Evolutionary conservation across 2,329 filamentous ascomycete genomes (phyloP), one percentile per base, ranked within the genome.

Genomic region (Nakataea oryzae): DNA sequence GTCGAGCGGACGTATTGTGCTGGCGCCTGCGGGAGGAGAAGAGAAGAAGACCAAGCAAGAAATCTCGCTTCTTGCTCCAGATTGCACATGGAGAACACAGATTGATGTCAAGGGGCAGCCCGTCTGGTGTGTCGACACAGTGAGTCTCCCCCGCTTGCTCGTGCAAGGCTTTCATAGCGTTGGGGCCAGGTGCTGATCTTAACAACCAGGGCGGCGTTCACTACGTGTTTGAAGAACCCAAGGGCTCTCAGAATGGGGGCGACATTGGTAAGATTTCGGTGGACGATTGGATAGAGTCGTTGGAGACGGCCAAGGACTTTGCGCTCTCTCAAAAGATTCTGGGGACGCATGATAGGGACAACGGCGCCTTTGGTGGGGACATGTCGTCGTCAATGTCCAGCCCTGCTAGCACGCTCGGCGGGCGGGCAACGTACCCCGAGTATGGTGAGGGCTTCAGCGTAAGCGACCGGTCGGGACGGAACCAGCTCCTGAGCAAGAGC

Each of bases 41-140:
- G 93, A 97, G 72, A 99, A 99, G 77, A 93, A 95, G 73, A 84
- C 91, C 27, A 99, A 99, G 73, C 84, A 91, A 69, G 95, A 99
- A 68, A 85, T 99, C 47, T 91, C 90, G n/a, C 80, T 99, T 29
- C 78, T 96, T 26, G 81, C 83, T 2, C 79, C 88, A 2, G 92
- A 91, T 61, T 91, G 87, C 67, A 79, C 84, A 29, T 97, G 91
- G 86, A 88, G 85, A 71, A 91, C 82, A 61, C 90, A 90, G 67
- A 83, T 87, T 57, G 95, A 96, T 74, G 81, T 86, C n/a, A 97
- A 96, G 74, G 93, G 92, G 29, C 83, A 93, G 75, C 88, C 87
- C 30, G 87, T 90, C 63, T 97, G 92, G 91, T 88, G 88, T 74
- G 88, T 97, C 61, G 92, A 97, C 78, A 96, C 91, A 67, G 95